Evolutionary conservation across 768 basidiomycete genomes (phyloP).

Genomic region (Termitomyces eurrhizus): DNA sequence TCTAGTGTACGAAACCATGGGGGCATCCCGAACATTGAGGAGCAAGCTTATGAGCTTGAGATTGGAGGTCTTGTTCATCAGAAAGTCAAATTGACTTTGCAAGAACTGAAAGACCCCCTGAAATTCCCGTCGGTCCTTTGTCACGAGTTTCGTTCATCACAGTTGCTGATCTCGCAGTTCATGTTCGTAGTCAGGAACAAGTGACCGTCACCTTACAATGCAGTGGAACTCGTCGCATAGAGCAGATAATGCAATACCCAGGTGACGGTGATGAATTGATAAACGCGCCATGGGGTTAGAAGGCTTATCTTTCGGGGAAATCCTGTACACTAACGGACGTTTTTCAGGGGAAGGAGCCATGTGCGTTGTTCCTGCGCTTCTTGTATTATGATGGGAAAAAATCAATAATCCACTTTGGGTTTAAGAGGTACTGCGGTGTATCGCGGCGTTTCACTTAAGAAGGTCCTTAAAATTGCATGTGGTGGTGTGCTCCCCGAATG

Average conservation of each 20-base stretch:
- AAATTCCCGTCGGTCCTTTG: constrained; percentile 40
- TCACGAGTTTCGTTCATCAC: background rate
- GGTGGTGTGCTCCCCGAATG: constrained; percentile 46
- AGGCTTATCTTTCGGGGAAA: background rate
- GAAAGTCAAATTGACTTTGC: constrained; percentile 38
- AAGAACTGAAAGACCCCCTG: constrained; percentile 42
- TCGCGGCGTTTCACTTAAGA: constrained; percentile 50
- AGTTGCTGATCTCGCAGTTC: background rate
- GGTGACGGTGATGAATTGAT: constrained; percentile 53
- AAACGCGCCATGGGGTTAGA: constrained; percentile 45
- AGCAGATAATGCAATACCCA: constrained; percentile 49
- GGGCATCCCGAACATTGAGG: constrained; percentile 46
- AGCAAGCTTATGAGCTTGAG: constrained; percentile 43
- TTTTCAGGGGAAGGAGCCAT: constrained; percentile 43
- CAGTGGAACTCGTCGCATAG: constrained; percentile 48
- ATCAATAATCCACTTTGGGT: background rate
- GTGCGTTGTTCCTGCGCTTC: constrained; percentile 18
- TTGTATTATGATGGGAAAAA: too few species aligned
- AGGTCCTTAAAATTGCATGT: constrained; percentile 48
- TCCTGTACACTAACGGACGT: background rate
- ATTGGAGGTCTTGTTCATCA: constrained; percentile 49
- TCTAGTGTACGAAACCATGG: constrained; percentile 51
- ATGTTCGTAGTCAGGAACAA: constrained; percentile 34
- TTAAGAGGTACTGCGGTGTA: constrained; percentile 47
- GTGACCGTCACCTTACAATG: constrained; percentile 54